Evolutionary conservation across 495 filamentous ascomycete species (phyloP), one percentile per base, ranked within the genome.

Genomic region (Aspergillus baeticus): DNA sequence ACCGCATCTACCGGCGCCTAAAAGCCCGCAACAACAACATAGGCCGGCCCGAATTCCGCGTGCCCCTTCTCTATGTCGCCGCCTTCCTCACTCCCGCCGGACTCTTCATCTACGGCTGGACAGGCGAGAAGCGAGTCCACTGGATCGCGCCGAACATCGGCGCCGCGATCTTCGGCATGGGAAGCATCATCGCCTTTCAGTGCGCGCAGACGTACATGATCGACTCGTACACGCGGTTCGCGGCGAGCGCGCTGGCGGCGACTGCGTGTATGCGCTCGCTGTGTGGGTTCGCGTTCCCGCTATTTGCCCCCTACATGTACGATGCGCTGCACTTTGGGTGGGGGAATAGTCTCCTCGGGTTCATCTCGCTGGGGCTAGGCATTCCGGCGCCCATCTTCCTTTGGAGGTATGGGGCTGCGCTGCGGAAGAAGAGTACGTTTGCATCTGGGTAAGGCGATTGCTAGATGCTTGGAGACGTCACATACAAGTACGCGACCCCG

Each of bases 141-240:
- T 93, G 87, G 87, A 87, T 91, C 44, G 77, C 77, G 29, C 88
- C 88, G 0, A 87, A 90, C 59, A 83, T 92, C 54, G 89, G 89
- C 2, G 80, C 81, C 4, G 65, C 68, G 0, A 62, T 91, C 14
- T 86, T 89, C 53, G 68, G 73, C 7, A 67, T 73, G 6, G 87
- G 87, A 5, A 78, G 73, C 8, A 87, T 89, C 51, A 75, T 87
- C 5, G 72, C 76, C 0, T 88, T 87, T 64, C 88, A 90, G 69
- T 86, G 83, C 58, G 82, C 85, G 34, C 86, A 89, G 71, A 84
- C 83, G 8, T 94, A 89, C 62, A 71, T 91, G 43, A 83, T 92
- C n/a, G 90, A 96, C 64, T 69, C 86, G 6, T 92, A 92, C 68
- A 83, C 84, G 21, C 77, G 81, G 6, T 94, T 81, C 66, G 87